Percentiles rank a stretch among this genome's conserved stretches.
These are phyloP conservation scores for Geranium brycei DNA, from an alignment of 345 rosid species.

Conservation along the genomic window DNA sequence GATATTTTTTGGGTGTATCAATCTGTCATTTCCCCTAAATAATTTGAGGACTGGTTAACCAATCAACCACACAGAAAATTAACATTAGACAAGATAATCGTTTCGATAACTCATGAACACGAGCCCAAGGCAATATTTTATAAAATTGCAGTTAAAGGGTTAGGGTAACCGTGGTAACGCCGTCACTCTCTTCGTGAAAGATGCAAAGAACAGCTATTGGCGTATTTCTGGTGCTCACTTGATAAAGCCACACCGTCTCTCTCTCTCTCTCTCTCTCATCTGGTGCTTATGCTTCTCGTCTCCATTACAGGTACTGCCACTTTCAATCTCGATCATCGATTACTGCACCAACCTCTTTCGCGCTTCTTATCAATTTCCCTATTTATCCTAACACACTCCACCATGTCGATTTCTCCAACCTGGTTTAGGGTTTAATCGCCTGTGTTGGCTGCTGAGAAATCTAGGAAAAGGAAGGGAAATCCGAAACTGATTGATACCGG, in stretches of 20 bases:
- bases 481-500: background rate
- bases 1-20: too few species aligned
- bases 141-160: background rate
- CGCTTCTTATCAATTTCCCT: background rate
- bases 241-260: background rate
- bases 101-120: too few species aligned
- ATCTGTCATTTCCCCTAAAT: too few species aligned
- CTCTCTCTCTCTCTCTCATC: background rate
- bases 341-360: background rate
- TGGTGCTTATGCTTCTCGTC: background rate
- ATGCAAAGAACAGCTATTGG: background rate
- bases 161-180: background rate
- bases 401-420: background rate
- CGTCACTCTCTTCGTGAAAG: background rate
- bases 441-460: background rate
- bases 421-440: background rate
- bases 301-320: background rate
- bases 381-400: background rate
- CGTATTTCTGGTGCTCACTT: background rate
- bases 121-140: background rate
- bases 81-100: too few species aligned
- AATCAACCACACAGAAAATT: too few species aligned
- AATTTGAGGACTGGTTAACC: too few species aligned
- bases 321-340: background rate
- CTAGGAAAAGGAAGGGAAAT: background rate